phyloP scores from a whole-genome alignment of 768 basidiomycete species.

The Suillus fuscotomentosus region DNA sequence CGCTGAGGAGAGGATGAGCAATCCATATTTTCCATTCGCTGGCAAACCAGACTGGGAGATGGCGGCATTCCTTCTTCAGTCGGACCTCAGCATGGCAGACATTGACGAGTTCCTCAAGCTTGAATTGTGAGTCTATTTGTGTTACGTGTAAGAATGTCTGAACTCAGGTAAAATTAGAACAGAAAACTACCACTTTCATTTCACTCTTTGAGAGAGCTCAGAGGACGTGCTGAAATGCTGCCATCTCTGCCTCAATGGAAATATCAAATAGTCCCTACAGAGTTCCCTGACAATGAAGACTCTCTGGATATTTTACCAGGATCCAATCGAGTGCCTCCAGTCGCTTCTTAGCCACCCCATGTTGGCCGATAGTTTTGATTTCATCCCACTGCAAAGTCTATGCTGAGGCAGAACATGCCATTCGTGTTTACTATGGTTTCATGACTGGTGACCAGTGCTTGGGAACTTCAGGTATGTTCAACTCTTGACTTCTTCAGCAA shows the following conservation, averaged over 20 bases:
- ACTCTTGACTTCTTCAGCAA: too few species aligned
- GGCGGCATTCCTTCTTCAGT: background rate
- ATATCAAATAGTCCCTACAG: too few species aligned
- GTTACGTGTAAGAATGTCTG: background rate
- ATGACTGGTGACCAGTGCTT: conserved; percentile 24
- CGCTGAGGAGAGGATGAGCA: background rate
- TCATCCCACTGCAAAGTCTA: conserved; percentile 11
- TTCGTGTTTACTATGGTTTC: conserved; percentile 18
- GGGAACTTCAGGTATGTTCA: conserved; percentile 24
- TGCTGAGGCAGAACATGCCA: conserved; percentile 1
- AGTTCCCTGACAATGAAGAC: background rate
- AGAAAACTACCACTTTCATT: background rate
- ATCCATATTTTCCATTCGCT: conserved; percentile 5
- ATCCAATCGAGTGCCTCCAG: background rate
- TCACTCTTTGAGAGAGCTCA: background rate
- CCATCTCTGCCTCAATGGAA: background rate
- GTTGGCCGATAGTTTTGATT: conserved; percentile 9
- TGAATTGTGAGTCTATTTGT: conserved; percentile 1
- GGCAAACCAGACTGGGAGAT: conserved; percentile 4
- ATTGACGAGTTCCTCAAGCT: conserved; percentile 1
- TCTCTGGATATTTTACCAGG: background rate
- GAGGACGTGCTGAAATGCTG: background rate
- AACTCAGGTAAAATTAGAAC: background rate
- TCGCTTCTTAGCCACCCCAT: background rate
- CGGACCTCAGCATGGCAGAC: conserved; percentile 1